A percentile compares a stretch with the other conserved stretches of the same genome.
phyloP scores from a whole-genome alignment of 306 rosid genomes.

The Citrullus mucosospermus region DNA sequence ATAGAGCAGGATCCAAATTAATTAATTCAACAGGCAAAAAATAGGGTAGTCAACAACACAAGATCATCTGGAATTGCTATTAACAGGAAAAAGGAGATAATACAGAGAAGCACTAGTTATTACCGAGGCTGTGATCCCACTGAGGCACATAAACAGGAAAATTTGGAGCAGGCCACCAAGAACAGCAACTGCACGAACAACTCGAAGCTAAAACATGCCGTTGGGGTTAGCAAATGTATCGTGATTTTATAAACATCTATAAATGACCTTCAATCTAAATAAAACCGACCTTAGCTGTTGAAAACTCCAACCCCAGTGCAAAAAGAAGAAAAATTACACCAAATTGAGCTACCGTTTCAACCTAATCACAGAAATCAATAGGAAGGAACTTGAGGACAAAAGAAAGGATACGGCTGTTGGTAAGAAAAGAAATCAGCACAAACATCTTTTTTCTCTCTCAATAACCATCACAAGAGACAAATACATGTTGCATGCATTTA shows the following conservation, averaged over 20 bases:
- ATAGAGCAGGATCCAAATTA: not conserved
- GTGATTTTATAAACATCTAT: not conserved
- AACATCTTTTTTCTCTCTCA: not conserved
- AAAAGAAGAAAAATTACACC: slow-evolving; percentile 97
- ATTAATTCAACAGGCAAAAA: not conserved
- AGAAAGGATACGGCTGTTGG: not conserved
- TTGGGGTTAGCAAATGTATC: slow-evolving; percentile 4
- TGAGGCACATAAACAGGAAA: slow-evolving; percentile 82
- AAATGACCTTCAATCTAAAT: slow-evolving; percentile 10
- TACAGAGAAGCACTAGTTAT: slow-evolving; percentile 9
- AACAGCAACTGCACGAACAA: slow-evolving; percentile 98
- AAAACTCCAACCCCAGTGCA: slow-evolving; percentile 92
- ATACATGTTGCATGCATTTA: not conserved
- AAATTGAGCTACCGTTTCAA: slow-evolving; percentile 98
- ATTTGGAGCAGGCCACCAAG: slow-evolving; percentile 95
- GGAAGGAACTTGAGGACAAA: not conserved
- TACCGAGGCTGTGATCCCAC: slow-evolving; percentile 92
- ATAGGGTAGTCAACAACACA: not conserved
- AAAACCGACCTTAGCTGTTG: slow-evolving; percentile 64
- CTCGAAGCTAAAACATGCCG: slow-evolving; percentile 57
- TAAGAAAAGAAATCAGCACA: not conserved
- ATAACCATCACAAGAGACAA: not conserved
- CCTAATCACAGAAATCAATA: slow-evolving; percentile 35
- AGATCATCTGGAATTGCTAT: not conserved
- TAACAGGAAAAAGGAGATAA: not conserved